Evolutionary conservation across 768 basidiomycete genomes (phyloP), one percentile per base, ranked within the genome.

Genomic region (Boletus fagicola): DNA sequence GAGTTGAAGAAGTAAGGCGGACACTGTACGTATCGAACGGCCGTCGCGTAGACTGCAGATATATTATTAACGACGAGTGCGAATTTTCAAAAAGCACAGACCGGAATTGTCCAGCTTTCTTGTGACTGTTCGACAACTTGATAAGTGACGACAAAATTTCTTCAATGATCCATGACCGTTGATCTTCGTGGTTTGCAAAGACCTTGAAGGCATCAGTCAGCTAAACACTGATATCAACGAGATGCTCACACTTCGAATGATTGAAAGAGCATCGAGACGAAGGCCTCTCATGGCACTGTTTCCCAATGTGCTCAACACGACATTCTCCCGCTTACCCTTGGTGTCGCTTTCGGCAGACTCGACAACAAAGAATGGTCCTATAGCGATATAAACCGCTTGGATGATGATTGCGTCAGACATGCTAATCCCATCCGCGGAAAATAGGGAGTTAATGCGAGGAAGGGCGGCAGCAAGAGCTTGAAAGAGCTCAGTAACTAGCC

Each of bases 81-180:
- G 31, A 42, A 0, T 11, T 13, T 39, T 11, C 2, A 52, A 22
- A 31, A 15, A 28, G 9, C 5, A 74, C 84, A 15, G 46, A 94
- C 94, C 86, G 80, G 72, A 94, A 96, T 63, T 92, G 91, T 0
- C 93, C 90, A 49, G 89, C 91, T 63, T 88, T 89, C 73, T 92
- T 92, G 69, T 93, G 97, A 20, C 86, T 84, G 65, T 94, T 91
- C 3, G 92, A 90, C 24, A 95, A 78, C 72, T 93, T 95, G 63
- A 90, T 94, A 53, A 98, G 75, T 0, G 93, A 95, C 10, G 85
- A 83, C 28, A 99, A 68, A 35, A 98, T 95, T 72, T 98, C 97
- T 69, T 98, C 95, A n/a, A 98, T 88, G 60, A 98, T 96, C 94
- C 94, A 97, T 1, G 88, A 85, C 10, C 97, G 78, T 71, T 99